Conservation (phyloP, 495 filamentous ascomycete species). For the Baudoinia panamericana region DNA sequence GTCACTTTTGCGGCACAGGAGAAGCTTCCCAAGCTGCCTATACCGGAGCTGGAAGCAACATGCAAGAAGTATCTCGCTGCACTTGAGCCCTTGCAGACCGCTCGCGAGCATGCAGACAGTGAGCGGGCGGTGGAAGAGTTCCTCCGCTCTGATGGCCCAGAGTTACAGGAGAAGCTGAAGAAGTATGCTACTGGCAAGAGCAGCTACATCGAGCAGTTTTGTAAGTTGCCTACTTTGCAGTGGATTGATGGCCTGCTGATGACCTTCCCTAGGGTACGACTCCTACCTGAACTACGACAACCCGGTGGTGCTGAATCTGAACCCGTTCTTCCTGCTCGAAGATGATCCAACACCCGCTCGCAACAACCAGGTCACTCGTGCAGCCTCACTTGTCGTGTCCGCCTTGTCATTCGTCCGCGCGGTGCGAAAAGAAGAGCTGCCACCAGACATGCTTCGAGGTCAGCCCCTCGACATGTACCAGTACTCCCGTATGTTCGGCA, state of each 20-base stretch:
- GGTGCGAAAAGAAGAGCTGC: constrained; percentile 82
- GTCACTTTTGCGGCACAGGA: constrained; percentile 86
- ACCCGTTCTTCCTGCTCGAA: constrained; percentile 94
- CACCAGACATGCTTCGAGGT: constrained; percentile 72
- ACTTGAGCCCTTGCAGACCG: constrained; percentile 68
- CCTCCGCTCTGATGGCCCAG: constrained; percentile 66
- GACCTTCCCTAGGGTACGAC: constrained; percentile 66
- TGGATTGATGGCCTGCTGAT: no score
- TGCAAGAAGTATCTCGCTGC: constrained; percentile 68
- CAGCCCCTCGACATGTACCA: constrained; percentile 93
- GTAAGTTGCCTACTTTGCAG: constrained; percentile 43
- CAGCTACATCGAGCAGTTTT: constrained; percentile 98
- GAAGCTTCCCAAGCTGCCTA: constrained; percentile 78
- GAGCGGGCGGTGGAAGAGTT: constrained; percentile 74
- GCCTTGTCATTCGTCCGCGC: constrained; percentile 86
- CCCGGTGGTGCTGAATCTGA: constrained; percentile 91
- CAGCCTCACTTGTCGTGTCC: constrained; percentile 82
- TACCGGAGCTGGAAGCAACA: constrained; percentile 76
- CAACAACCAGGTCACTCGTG: constrained; percentile 90
- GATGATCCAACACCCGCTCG: constrained; percentile 94
- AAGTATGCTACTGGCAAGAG: constrained; percentile 86
- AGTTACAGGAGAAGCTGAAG: constrained; percentile 77
- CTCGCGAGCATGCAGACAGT: constrained; percentile 73
- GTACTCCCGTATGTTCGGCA: constrained; percentile 91
- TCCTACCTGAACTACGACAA: constrained; percentile 98